phyloP scores from a whole-genome alignment of 306 rosid genomes.

The Castanea crenata region DNA sequence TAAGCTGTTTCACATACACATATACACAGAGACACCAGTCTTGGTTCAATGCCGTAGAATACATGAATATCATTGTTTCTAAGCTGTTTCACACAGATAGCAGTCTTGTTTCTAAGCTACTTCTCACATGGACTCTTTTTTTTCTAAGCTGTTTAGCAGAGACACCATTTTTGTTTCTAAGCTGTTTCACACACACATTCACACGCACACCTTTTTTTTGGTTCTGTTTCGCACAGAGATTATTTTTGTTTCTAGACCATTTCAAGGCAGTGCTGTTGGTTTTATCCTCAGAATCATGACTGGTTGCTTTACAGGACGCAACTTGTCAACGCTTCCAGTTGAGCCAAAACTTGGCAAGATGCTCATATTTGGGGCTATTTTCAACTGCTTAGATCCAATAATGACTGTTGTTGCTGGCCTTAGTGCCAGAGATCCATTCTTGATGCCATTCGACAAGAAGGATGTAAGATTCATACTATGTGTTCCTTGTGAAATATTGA shows the following conservation, averaged over 20 bases:
- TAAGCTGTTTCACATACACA: no score
- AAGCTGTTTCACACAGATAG: not conserved
- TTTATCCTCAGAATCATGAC: not conserved
- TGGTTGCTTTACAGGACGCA: conserved; percentile 56
- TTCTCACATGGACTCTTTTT: not conserved
- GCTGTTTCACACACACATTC: not conserved
- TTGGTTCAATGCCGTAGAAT: not conserved
- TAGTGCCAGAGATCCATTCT: conserved; percentile 93
- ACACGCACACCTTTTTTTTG: not conserved
- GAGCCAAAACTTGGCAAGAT: conserved; percentile 98
- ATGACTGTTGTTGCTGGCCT: conserved; percentile 89
- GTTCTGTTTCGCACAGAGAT: no score
- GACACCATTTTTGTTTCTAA: no score
- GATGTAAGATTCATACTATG: conserved; percentile 55
- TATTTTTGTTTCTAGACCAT: not conserved
- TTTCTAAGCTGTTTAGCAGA: not conserved
- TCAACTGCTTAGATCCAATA: conserved; percentile 90
- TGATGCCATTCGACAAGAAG: conserved; percentile 79
- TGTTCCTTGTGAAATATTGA: not conserved
- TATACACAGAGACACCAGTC: no score
- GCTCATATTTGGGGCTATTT: conserved; percentile 80
- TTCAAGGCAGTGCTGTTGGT: not conserved
- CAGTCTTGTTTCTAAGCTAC: not conserved
- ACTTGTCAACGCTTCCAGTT: conserved; percentile 79
- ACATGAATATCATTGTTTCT: no score